Evolutionary conservation across 352 stramenopile genomes (phyloP), one percentile per base, ranked within the genome.

Genomic region (Phytophthora litchii): DNA sequence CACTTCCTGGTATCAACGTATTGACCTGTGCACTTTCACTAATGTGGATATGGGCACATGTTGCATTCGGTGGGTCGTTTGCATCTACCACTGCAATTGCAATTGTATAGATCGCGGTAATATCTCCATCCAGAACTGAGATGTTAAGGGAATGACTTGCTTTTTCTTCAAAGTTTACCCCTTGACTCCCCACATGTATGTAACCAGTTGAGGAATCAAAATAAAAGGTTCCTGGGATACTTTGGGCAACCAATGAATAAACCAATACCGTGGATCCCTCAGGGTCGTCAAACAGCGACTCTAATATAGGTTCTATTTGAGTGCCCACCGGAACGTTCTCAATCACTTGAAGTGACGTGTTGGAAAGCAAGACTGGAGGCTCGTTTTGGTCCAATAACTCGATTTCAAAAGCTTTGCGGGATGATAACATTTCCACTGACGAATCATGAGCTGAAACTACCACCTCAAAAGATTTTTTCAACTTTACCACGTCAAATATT

Each of bases 361-460:
- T 49, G 4, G 41, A 42, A 3, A 54, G 4, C 11, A 68, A 32
- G 6, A 54, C n/a, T 13, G 64, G 58, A 31, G 48, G 21, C 9
- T 72, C 64, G 10, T 64, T 67, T 46, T 64, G 19, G 36, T 72
- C 37, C 3, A 64, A 38, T 11, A 72, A 5, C 8, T 54, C 34
- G 32, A 72, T 57, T 12, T 20, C 32, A 40, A 72, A 58, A 10
- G 36, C 25, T 51, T 29, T 64, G 6, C 58, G 46, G 3, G 50
- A 34, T 2, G 38, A 63, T 3, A 85, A 38, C 0, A 60, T 37
- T 35, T 74, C 59, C 0, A 32, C 14, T 0, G 78, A 85, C 13
- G 56, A 60, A 41, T 87, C 78, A 3, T 78, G 72, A 1, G 74
- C 78, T 19, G 47, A 21, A 6, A 87, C 58, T 9, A 72, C 49